These are phyloP conservation scores for Fraxinus cuspidata DNA, from an alignment of 257 asterid species.

Conservation along the genomic window DNA sequence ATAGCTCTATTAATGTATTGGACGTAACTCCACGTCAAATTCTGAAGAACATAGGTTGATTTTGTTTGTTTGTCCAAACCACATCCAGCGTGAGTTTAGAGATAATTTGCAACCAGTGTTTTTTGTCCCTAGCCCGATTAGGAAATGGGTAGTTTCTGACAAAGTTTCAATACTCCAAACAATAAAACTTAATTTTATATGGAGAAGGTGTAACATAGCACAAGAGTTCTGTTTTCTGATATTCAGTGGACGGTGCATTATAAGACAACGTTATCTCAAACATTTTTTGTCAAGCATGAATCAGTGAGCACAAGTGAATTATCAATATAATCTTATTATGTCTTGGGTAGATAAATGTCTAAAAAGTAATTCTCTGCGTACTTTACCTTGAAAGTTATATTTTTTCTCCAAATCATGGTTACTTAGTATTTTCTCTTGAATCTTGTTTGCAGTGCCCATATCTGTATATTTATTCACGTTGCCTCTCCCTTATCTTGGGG, in stretches of 20 bases:
- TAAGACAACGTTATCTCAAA: not conserved
- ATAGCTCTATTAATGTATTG: not conserved
- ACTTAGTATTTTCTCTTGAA: conserved; percentile 4
- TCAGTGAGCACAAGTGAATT: not conserved
- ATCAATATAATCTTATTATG: not conserved
- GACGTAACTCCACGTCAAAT: not conserved
- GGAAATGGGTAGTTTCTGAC: not conserved
- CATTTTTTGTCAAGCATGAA: not conserved
- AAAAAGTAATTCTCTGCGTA: not conserved
- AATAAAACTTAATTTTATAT: not conserved
- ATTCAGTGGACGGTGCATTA: not conserved
- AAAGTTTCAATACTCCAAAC: not conserved
- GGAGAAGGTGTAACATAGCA: not conserved
- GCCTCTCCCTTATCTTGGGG: conserved; percentile 89
- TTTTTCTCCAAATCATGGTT: not conserved
- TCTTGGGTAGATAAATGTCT: not conserved
- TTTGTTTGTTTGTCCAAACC: not conserved
- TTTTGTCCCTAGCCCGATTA: not conserved
- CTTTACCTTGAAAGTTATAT: not conserved
- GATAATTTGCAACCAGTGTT: not conserved
- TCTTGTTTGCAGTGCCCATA: conserved; percentile 65
- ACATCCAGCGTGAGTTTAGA: not conserved
- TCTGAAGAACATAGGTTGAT: not conserved
- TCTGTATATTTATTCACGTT: conserved; percentile 82
- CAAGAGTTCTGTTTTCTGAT: not conserved